Conservation (phyloP, 352 stramenopile genomes). For the Phytophthora idaei region DNA sequence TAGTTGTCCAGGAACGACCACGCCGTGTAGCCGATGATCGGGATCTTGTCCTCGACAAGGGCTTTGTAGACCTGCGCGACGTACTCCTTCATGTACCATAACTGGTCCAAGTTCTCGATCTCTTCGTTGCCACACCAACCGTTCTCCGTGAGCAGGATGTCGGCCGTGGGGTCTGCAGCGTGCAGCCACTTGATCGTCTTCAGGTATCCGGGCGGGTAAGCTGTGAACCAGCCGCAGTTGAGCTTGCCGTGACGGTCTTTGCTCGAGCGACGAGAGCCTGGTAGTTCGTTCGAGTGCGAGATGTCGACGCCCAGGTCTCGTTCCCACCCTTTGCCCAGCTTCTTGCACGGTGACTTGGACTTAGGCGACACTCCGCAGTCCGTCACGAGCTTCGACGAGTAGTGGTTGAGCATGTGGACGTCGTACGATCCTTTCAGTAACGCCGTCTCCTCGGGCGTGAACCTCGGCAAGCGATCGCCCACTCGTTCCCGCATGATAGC, state of each 20-base stretch:
- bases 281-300: slow-evolving; percentile 61
- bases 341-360: slow-evolving; percentile 46
- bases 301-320: slow-evolving; percentile 56
- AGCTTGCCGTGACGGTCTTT: slow-evolving; percentile 43
- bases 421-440: slow-evolving; percentile 87
- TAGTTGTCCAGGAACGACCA: slow-evolving; percentile 96
- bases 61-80: slow-evolving; percentile 60
- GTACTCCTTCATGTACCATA: slow-evolving; percentile 69
- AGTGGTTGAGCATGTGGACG: slow-evolving; percentile 96
- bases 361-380: slow-evolving; percentile 42
- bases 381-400: slow-evolving; percentile 72
- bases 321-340: slow-evolving; percentile 51
- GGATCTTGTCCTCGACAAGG: slow-evolving; percentile 52
- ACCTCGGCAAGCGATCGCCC: slow-evolving; percentile 82
- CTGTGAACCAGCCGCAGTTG: slow-evolving; percentile 56
- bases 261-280: slow-evolving; percentile 60
- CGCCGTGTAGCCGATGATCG: slow-evolving; percentile 91
- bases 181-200: slow-evolving; percentile 69
- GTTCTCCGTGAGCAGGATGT: slow-evolving; percentile 72
- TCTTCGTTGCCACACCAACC: slow-evolving; percentile 69
- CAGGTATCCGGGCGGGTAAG: slow-evolving; percentile 62
- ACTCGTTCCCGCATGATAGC: slow-evolving; percentile 85
- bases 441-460: slow-evolving; percentile 77
- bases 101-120: slow-evolving; percentile 63
- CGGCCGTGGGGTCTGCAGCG: slow-evolving; percentile 36